Base-by-base conservation (phyloP, 805 yeast genomes). In the Myxozyma mucilagina region DNA sequence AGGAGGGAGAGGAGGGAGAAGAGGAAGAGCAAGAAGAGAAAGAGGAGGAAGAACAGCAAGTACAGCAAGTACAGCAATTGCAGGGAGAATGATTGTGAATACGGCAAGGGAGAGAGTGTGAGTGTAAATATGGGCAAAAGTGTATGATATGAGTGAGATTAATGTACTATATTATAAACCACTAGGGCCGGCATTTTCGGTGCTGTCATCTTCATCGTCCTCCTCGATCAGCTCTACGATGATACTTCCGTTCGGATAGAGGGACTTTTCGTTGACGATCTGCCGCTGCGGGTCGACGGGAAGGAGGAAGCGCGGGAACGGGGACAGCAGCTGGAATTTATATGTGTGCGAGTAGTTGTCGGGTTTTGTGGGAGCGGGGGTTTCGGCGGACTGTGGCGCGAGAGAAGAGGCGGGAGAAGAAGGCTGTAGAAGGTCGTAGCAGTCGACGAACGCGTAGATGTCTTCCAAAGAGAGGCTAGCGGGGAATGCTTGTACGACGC, bases 401-500 rank as follows among this genome's bases (percentile, higher is more conserved):
- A 5, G 41, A 3, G 41, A n/a, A 3, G 41, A n/a, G 16, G 50
- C 24, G n/a, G 55, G 34, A 34, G 51, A 18, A 43, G 50, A 44
- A n/a, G 59, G 60, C 13, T 44, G 56, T 14, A 72, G 45, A 51
- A 68, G 51, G 16, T 70, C 72, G 32, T 73, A 67, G 63, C 87
- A 75, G 65, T 89, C 96, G 16, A 86, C 87, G 69, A 78, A 86
- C 9, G 91, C 87, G 70, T 86, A 87, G 13, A 93, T 74, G 56
- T 88, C 91, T 57, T 83, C 85, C 1, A 90, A 73, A 9, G 67
- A 24, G 0, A 79, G 69, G 32, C 75, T 70, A 13, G 81, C 79
- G 47, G 76, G 71, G 61, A 90, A 77, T 70, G 80, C 70, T 67
- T 83, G 72, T 7, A 80, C 76, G 0, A 83, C 70, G 60, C 97